Base-by-base conservation (phyloP, 345 rosid genomes). In the Barbarea vulgaris region DNA sequence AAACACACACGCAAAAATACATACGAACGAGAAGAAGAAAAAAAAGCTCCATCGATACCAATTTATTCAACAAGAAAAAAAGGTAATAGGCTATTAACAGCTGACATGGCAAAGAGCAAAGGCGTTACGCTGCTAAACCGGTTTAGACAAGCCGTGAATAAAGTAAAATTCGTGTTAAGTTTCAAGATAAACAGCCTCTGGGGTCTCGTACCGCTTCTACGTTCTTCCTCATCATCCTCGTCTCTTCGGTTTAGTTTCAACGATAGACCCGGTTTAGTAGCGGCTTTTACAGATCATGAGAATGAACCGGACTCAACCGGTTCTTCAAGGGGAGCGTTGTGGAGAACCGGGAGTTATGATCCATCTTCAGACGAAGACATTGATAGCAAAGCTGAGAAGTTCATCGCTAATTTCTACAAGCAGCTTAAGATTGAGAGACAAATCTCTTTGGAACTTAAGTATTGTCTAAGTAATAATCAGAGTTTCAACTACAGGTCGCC, bases 381-480 rank as follows among this genome's bases (percentile, higher is more conserved):
- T 13, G 90, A 91, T 59, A 79, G 64, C 72, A 87, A 77, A 68
- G 96, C 97, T 15, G 96, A 93, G 51, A 65, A 80, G 79, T 93
- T 93, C 67, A 93, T 93, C 11, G 83, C 85, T 11, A 93, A 91
- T 58, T 93, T 93, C 73, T 83, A 87, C 41, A 79, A 62, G n/a
- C 97, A 91, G 39, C 92, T 91, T 75, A 85, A 72, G 89, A 83
- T 91, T 52, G 98, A 93, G 80, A 84, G 93, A 65, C 96, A 93
- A 86, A 76, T 89, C 59, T 93, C 97, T 41, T 69, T 91, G 80
- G 83, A 93, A 61, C 88, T 91, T 51, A 72, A 66, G 36, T 87
- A 91, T 55, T 74, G 76, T 11, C 72, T 52, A 15, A 83, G 72
- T 44, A 83, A 83, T 41, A 77, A 83, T 72, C 75, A 81, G 22